A percentile compares a stretch with the other conserved stretches of the same genome.
Evolutionary conservation across 805 yeast genomes (phyloP).

Genomic region (Candida insectorum): DNA sequence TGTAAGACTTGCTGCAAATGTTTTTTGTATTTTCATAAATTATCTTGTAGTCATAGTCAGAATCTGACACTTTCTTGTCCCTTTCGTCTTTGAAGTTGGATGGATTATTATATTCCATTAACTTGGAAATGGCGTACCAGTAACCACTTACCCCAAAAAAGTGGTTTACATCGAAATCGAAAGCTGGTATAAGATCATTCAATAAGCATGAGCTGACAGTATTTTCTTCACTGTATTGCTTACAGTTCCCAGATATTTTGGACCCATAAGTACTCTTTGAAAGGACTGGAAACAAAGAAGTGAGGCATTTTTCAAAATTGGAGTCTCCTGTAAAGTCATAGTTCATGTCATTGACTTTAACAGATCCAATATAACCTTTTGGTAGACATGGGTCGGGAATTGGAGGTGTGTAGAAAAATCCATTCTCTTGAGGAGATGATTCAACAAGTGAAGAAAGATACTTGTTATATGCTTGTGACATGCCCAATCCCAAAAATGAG

Average conservation of each 20-base stretch:
- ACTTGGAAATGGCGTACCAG: constrained; percentile 56
- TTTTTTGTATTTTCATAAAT: constrained; percentile 44
- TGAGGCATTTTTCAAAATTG: constrained; percentile 46
- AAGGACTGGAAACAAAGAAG: constrained; percentile 45
- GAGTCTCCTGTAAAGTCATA: constrained; percentile 50
- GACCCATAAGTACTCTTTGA: constrained; percentile 26
- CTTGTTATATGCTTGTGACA: constrained; percentile 49
- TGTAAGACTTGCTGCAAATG: constrained; percentile 45
- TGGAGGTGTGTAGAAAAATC: constrained; percentile 20
- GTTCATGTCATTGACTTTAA: constrained; percentile 20
- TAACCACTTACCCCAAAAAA: constrained; percentile 68
- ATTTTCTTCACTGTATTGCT: constrained; percentile 25
- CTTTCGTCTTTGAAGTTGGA: background rate
- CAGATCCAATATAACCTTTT: constrained; percentile 31
- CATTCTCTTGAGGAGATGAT: constrained; percentile 9
- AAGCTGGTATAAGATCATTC: constrained; percentile 50
- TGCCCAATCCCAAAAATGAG: constrained; percentile 60
- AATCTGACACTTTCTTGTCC: constrained; percentile 7
- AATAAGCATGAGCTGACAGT: constrained; percentile 47
- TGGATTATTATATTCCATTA: constrained; percentile 31
- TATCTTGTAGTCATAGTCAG: constrained; percentile 40
- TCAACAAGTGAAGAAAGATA: constrained; percentile 38
- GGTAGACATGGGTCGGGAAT: constrained; percentile 60
- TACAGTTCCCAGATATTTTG: constrained; percentile 23
- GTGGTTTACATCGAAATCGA: constrained; percentile 53